Evolutionary conservation across 441 rosid species (phyloP), one percentile per base, ranked within the genome.

Genomic region (Viola pubescens): DNA sequence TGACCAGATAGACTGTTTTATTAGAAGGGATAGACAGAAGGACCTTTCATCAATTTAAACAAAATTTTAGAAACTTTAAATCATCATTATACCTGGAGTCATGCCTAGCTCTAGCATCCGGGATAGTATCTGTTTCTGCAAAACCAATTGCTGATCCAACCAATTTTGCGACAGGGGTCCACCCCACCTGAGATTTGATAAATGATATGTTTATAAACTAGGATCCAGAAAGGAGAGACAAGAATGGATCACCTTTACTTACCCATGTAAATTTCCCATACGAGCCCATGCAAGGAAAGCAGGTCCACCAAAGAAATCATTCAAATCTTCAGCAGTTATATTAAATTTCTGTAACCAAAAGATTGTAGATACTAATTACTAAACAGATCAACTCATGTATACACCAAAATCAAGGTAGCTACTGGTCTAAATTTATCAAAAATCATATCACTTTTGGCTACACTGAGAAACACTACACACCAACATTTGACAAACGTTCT

Each of bases 281-380:
- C 97, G 96, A 74, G 97, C 99, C 99, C 97, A 94, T 63, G 97
- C 99, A 59, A 94, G 97, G 76, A 90, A 94, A 13, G 97, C 95
- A 66, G 95, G 99, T 75, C 99, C 97, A 58, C 96, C 95, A 72
- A 90, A 94, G 73, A 90, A 90, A 74, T 79, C 87, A 76, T 85
- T 78, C 74, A 94, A 77, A 55, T 80, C 97, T 69, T 75, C 83
- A 62, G 46, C 71, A 66, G 75, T 90, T 52, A 86, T 75, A 64
- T 94, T 94, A 63, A 90, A 82, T 49, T 77, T 87, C 99, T 94
- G 76, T 70, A 77, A 48, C 45, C 38, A 64, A 48, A 72, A 59
- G 5, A 46, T 26, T 11, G 64, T 50, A 55, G 8, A 4, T 14
- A 52, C 7, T n/a, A 58, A 5, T 46, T 0, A 10, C 63, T n/a